A percentile compares a stretch with the other conserved stretches of the same genome.
Conservation (phyloP, 208 protist species). For the Vickermania ingenoplastis region DNA sequence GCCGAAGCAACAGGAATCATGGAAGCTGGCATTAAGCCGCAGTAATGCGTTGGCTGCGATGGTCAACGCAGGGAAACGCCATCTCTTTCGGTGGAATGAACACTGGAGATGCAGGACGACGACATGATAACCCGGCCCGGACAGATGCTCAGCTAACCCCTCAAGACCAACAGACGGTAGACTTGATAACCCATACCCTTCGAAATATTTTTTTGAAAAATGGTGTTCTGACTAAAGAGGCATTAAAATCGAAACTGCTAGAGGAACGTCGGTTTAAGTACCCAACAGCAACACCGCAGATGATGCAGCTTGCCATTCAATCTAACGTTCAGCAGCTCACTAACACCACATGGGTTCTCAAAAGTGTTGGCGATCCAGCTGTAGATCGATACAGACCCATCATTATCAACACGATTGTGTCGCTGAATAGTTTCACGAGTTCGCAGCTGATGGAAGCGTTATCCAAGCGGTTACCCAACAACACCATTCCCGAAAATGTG, state of each 20-base stretch:
- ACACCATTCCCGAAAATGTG: slow-evolving; percentile 8
- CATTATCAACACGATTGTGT: slow-evolving; percentile 48
- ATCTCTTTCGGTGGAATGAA: not conserved
- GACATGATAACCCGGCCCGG: not conserved
- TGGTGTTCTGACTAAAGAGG: slow-evolving; percentile 76
- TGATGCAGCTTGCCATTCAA: slow-evolving; percentile 67
- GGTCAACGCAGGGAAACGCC: slow-evolving; percentile 16
- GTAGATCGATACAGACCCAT: slow-evolving; percentile 64
- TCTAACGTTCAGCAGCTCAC: slow-evolving; percentile 69
- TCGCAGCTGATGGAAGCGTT: slow-evolving; percentile 17
- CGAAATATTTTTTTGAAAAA: slow-evolving; percentile 63
- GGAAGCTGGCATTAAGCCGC: slow-evolving; percentile 22
- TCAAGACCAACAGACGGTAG: not conserved
- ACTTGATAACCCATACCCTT: slow-evolving; percentile 46
- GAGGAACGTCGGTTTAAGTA: slow-evolving; percentile 45
- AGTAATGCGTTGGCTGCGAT: slow-evolving; percentile 37
- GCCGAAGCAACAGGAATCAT: slow-evolving; percentile 45
- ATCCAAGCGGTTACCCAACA: not conserved
- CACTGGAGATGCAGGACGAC: not conserved
- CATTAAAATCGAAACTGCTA: slow-evolving; percentile 73
- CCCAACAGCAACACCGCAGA: slow-evolving; percentile 57
- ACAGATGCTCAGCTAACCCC: slow-evolving; percentile 35
- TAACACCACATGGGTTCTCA: slow-evolving; percentile 66
- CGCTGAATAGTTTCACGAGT: slow-evolving; percentile 55
- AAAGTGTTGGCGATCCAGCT: slow-evolving; percentile 40